Base-by-base conservation (phyloP, 2,329 filamentous ascomycete species). In the Pseudogymnoascus verrucosus region DNA sequence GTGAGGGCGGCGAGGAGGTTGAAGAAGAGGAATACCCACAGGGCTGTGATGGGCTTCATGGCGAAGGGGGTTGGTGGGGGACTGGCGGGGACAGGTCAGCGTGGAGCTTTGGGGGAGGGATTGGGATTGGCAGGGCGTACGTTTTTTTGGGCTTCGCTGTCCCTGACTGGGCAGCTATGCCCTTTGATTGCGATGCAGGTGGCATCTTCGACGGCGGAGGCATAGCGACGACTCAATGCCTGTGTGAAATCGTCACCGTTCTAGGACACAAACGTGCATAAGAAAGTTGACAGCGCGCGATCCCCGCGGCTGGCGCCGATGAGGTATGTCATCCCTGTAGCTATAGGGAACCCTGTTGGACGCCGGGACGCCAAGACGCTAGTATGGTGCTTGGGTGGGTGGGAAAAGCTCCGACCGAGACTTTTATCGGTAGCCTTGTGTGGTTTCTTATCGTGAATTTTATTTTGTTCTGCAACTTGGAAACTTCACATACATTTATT, bases 1-100 rank as follows among this genome's bases (percentile, higher is more conserved):
- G 88, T 93, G 34, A 89, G 72, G 10, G 93, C 95, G 5, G 93
- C 90, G 21, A 93, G 71, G 16, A 89, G 68, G 72, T 91, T 91
- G 68, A 89, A 87, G 31, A 80, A 78, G 54, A 96, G 79, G 74
- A 96, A 95, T 67, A 91, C 76, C 72, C 89, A 95, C 74, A 97
- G 96, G 11, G 89, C 89, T 57, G 85, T 82, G 68, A 90, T 89
- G 63, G 91, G 84, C 69, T 89, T 82, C 65, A 95, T 80, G 66
- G 82, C 82, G 73, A 87, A 89, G 61, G 81, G 79, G 64, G 80
- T 84, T 63, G 78, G 79, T 67, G 74, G 63, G 40, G 64, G 61
- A 34, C 64, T 66, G 70, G 59, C 16, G 37, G 1, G n/a, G n/a
- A 12, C n/a, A 2, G 4, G 40, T 44, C 11, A 44, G 40, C 2